Percentiles rank a stretch among this genome's conserved stretches.
Evolutionary conservation across 371 early-diverging fungal species (phyloP).

Genomic region (Rhizomucor pusillus): DNA sequence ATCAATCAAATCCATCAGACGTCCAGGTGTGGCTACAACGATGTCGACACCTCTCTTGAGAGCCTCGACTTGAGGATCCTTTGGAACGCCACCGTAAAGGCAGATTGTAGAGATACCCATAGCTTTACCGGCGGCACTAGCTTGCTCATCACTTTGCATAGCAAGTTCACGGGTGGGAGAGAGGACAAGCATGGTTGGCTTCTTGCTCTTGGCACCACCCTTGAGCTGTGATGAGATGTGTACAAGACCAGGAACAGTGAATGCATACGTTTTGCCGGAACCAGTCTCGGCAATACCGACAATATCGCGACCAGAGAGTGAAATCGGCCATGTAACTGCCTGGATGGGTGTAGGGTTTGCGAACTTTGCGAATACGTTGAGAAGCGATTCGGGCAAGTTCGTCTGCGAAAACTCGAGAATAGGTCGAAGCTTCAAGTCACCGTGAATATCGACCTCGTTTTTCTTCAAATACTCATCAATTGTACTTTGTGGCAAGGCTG

Average conservation of each 20-base stretch:
- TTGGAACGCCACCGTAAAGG: conserved; percentile 76
- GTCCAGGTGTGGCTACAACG: conserved; percentile 94
- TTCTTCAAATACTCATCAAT: conserved; percentile 63
- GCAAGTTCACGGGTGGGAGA: conserved; percentile 97
- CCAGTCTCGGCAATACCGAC: conserved; percentile 87
- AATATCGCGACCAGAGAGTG: conserved; percentile 71
- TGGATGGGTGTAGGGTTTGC: conserved; percentile 95
- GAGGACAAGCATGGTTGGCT: conserved; percentile 77
- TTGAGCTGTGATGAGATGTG: conserved; percentile 57
- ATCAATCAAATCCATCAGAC: conserved; percentile 89
- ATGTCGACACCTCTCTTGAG: conserved; percentile 73
- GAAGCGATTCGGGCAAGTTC: conserved; percentile 65
- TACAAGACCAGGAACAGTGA: conserved; percentile 90
- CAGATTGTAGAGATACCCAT: conserved; percentile 77
- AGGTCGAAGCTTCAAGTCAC: conserved; percentile 69
- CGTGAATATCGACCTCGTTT: conserved; percentile 64
- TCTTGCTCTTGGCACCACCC: conserved; percentile 37
- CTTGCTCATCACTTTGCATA: conserved; percentile 83
- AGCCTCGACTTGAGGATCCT: conserved; percentile 56
- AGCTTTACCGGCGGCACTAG: conserved; percentile 62
- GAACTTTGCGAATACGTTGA: conserved; percentile 84
- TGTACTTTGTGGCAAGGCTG: conserved; percentile 34
- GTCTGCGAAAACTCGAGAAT: conserved; percentile 77
- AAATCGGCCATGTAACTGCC: conserved; percentile 87
- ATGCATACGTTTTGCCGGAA: too few species aligned